A percentile compares a stretch with the other conserved stretches of the same genome.
phyloP scores from a whole-genome alignment of 2,329 filamentous ascomycete genomes.

The Hortaea sp. region DNA sequence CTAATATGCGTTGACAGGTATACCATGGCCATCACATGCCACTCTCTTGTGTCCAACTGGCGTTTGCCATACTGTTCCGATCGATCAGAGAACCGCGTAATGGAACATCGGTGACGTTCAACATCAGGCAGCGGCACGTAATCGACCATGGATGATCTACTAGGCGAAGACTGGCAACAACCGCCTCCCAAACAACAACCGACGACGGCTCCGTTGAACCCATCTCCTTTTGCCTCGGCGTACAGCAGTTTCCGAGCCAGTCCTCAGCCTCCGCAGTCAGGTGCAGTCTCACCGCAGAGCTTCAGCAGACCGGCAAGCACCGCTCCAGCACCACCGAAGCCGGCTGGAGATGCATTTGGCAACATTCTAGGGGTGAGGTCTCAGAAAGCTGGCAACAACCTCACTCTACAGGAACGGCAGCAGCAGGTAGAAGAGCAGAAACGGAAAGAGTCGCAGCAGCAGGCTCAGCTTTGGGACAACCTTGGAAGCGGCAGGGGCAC shows the following conservation, averaged over 20 bases:
- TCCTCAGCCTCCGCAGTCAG: slow-evolving; percentile 30
- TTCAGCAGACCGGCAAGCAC: slow-evolving; percentile 31
- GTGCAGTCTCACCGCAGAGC: slow-evolving; percentile 18
- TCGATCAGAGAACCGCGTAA: too few species aligned
- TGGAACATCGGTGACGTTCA: too few species aligned
- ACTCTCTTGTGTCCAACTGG: too few species aligned
- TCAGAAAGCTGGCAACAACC: slow-evolving; percentile 53
- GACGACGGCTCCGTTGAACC: slow-evolving; percentile 12
- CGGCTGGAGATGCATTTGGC: slow-evolving; percentile 63
- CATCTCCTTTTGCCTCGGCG: slow-evolving; percentile 15
- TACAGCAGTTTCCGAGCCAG: slow-evolving; percentile 28
- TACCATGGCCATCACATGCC: too few species aligned
- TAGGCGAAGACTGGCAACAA: slow-evolving; percentile 38
- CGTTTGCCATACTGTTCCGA: too few species aligned
- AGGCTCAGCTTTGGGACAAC: slow-evolving; percentile 58
- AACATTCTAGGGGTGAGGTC: slow-evolving; percentile 58
- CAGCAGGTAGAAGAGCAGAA: slow-evolving; percentile 68
- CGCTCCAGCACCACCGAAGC: slow-evolving; percentile 38
- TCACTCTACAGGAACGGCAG: slow-evolving; percentile 57
- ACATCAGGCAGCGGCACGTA: too few species aligned
- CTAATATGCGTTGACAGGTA: too few species aligned
- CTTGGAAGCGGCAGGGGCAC: slow-evolving; percentile 54
- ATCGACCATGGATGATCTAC: slow-evolving; percentile 37
- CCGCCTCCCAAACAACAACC: slow-evolving; percentile 19
- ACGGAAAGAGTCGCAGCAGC: slow-evolving; percentile 64